These are phyloP conservation scores for Furculomyces boomerangus DNA, from an alignment of 371 early-diverging fungal species.

Conservation along the genomic window DNA sequence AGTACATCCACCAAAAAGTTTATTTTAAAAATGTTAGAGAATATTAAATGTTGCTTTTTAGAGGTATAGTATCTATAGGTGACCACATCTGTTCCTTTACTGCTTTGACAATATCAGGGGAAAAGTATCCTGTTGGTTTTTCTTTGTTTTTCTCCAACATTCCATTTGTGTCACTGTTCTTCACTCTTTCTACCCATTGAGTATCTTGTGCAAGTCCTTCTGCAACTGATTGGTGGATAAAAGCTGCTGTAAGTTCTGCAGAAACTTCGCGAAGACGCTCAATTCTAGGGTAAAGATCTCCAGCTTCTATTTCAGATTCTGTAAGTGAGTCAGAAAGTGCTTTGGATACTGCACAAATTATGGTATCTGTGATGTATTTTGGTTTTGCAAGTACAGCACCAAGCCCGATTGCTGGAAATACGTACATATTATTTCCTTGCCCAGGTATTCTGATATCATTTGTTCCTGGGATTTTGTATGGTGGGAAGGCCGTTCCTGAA, in stretches of 20 bases:
- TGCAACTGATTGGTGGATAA: constrained; percentile 38
- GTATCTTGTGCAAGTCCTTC: constrained; percentile 21
- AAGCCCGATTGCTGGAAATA: constrained; percentile 79
- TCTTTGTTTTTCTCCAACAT: constrained; percentile 6
- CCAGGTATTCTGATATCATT: constrained; percentile 36
- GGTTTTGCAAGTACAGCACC: constrained; percentile 59
- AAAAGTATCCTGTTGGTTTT: constrained; percentile 15
- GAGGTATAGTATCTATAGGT: constrained; percentile 3
- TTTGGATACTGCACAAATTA: constrained; percentile 61
- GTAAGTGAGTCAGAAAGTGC: constrained; percentile 62
- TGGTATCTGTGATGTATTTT: constrained; percentile 45
- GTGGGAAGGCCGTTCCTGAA: constrained; percentile 83
- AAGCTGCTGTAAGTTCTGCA: constrained; percentile 56
- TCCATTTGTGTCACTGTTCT: constrained; percentile 7
- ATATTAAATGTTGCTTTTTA: too few species aligned
- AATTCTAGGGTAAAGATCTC: constrained; percentile 61
- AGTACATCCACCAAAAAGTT: too few species aligned
- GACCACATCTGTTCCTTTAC: constrained; percentile 16
- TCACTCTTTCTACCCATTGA: constrained; percentile 15
- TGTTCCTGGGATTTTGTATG: constrained; percentile 37
- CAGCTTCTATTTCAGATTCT: constrained; percentile 36
- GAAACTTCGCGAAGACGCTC: constrained; percentile 67
- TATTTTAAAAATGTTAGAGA: too few species aligned
- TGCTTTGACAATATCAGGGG: constrained; percentile 5
- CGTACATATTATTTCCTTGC: constrained; percentile 87